Percentiles rank a stretch among this genome's conserved stretches.
Evolutionary conservation across 2,329 filamentous ascomycete species (phyloP).

Genomic region (Penicillium sp.): DNA sequence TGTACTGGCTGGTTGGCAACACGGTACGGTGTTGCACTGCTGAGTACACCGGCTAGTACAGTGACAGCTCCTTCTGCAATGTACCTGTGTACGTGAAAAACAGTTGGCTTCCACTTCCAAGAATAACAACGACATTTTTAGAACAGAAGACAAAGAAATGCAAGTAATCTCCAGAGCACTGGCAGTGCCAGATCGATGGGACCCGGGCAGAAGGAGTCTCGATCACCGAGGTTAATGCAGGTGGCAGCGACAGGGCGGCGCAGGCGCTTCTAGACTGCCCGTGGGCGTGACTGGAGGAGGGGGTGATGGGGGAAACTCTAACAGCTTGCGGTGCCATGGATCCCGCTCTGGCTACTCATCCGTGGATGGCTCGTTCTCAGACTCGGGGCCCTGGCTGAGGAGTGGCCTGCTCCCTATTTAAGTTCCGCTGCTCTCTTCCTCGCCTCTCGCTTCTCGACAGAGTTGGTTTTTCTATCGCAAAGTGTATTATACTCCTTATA

Average conservation of each 20-base stretch:
- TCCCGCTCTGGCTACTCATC: neutral
- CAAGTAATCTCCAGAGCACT: neutral
- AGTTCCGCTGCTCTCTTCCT: neutral
- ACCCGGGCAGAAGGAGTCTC: neutral
- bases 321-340: neutral
- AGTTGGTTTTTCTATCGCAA: neutral
- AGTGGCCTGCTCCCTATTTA: neutral
- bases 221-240: neutral
- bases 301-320: neutral
- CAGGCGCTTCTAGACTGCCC: neutral
- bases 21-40: neutral
- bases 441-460: neutral
- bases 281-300: neutral
- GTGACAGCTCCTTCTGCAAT: too few relatives aligned
- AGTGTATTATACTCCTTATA: neutral
- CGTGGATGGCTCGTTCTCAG: neutral
- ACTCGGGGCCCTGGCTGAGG: neutral
- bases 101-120: neutral
- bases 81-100: too few relatives aligned
- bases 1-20: neutral
- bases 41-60: neutral
- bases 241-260: neutral
- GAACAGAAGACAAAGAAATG: neutral
- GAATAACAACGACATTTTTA: neutral
- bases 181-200: neutral